phyloP scores from a whole-genome alignment of 768 basidiomycete species.

The Termitomyces eurrhizus region DNA sequence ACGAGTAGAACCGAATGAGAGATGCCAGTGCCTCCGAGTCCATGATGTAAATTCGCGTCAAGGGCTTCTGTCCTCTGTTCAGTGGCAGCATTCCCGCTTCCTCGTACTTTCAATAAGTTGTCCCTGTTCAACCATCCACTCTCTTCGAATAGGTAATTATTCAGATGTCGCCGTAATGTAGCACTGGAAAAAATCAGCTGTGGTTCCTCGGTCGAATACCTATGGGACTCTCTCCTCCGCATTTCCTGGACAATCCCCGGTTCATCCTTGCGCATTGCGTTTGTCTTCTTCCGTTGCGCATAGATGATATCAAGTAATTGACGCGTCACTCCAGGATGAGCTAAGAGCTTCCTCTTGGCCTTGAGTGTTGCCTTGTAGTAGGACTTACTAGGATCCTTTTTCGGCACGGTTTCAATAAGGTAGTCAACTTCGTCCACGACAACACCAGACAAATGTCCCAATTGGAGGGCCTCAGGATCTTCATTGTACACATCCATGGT shows the following conservation, averaged over 20 bases:
- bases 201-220: slow-evolving; percentile 27
- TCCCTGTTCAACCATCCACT: slow-evolving; percentile 56
- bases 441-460: slow-evolving; percentile 49
- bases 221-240: slow-evolving; percentile 14
- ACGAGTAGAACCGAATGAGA: slow-evolving; percentile 62
- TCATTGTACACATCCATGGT: slow-evolving; percentile 50
- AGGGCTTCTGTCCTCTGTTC: neutral
- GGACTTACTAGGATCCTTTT: slow-evolving; percentile 33
- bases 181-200: slow-evolving; percentile 72
- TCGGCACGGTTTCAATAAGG: slow-evolving; percentile 53
- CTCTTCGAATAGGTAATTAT: slow-evolving; percentile 48
- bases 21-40: slow-evolving; percentile 20
- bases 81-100: slow-evolving; percentile 11
- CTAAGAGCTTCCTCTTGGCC: slow-evolving; percentile 36
- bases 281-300: slow-evolving; percentile 26
- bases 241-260: slow-evolving; percentile 16
- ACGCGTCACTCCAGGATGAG: slow-evolving; percentile 57
- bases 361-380: slow-evolving; percentile 32
- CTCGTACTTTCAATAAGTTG: slow-evolving; percentile 37
- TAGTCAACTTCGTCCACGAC: slow-evolving; percentile 79
- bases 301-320: slow-evolving; percentile 59
- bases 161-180: slow-evolving; percentile 55
- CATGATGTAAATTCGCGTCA: slow-evolving; percentile 11
- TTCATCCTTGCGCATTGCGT: slow-evolving; percentile 22
- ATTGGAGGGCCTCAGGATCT: slow-evolving; percentile 39